These are phyloP conservation scores for Pythium periplocum DNA, from an alignment of 352 stramenopile species.

Conservation along the genomic window DNA sequence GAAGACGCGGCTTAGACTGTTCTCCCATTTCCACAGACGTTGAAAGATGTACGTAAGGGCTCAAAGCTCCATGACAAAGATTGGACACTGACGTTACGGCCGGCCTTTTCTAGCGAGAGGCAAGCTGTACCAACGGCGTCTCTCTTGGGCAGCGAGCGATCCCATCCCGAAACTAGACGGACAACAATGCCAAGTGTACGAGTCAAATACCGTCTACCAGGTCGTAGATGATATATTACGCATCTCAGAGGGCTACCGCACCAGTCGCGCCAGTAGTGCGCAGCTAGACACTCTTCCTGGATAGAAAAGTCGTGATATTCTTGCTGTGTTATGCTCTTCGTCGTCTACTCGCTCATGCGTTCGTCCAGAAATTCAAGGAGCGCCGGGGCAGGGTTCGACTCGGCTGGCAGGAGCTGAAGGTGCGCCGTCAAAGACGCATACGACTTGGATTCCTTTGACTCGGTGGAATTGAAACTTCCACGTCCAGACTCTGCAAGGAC, in stretches of 20 bases:
- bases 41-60: too few species aligned
- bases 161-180: too few species aligned
- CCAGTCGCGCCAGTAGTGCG: background rate
- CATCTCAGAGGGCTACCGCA: slow-evolving; percentile 23
- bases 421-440: slow-evolving; percentile 14
- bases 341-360: slow-evolving; percentile 17
- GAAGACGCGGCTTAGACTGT: slow-evolving; percentile 14
- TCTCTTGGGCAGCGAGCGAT: too few species aligned
- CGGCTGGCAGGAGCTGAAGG: slow-evolving; percentile 7
- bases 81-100: too few species aligned
- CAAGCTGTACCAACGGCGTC: too few species aligned
- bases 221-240: slow-evolving; percentile 33
- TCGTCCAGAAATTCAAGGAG: slow-evolving; percentile 25
- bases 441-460: background rate
- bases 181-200: too few species aligned
- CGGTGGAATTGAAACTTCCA: slow-evolving; percentile 8
- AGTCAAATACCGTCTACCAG: slow-evolving; percentile 20
- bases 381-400: background rate
- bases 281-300: too few species aligned
- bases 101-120: too few species aligned
- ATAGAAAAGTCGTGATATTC: too few species aligned
- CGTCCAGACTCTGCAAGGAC: slow-evolving; percentile 32
- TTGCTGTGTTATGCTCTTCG: too few species aligned
- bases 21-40: too few species aligned
- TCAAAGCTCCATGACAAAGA: too few species aligned